These are phyloP conservation scores for Oryza meyeriana DNA, from an alignment of 176 grass and related monocot species.

Conservation along the genomic window DNA sequence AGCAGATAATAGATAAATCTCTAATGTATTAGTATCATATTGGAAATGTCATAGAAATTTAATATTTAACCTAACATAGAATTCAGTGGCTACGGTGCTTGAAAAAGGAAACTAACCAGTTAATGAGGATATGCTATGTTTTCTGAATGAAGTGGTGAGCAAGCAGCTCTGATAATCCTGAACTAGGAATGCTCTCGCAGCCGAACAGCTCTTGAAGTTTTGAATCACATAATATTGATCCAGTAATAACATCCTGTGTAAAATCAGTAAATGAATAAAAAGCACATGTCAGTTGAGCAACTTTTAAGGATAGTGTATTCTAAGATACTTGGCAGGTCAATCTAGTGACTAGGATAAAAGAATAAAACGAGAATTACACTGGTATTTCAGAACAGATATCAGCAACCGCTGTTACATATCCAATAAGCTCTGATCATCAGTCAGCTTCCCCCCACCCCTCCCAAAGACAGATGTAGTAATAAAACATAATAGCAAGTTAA, in stretches of 20 bases:
- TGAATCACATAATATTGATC: constrained; percentile 78
- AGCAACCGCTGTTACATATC: background rate
- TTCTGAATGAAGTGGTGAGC: constrained; percentile 68
- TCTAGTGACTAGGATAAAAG: background rate
- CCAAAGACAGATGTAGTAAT: background rate
- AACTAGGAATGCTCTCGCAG: constrained; percentile 63
- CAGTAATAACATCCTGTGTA: constrained; percentile 56
- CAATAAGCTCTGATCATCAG: too few species aligned
- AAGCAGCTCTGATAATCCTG: constrained; percentile 70
- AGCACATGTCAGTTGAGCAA: background rate
- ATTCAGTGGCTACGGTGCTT: background rate
- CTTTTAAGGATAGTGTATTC: background rate
- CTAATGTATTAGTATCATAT: background rate
- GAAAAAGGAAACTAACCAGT: constrained; percentile 56
- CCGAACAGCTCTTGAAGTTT: constrained; percentile 88
- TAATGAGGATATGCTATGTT: constrained; percentile 61
- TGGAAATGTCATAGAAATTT: background rate
- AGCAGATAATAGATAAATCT: background rate
- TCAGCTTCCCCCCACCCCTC: background rate
- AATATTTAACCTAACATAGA: background rate
- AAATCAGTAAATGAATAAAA: constrained; percentile 21
- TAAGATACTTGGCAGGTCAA: background rate
- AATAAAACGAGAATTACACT: background rate
- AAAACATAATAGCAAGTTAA: background rate
- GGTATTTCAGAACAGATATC: background rate